Conservation (phyloP, 306 rosid species). For the Clitoria ternatea region DNA sequence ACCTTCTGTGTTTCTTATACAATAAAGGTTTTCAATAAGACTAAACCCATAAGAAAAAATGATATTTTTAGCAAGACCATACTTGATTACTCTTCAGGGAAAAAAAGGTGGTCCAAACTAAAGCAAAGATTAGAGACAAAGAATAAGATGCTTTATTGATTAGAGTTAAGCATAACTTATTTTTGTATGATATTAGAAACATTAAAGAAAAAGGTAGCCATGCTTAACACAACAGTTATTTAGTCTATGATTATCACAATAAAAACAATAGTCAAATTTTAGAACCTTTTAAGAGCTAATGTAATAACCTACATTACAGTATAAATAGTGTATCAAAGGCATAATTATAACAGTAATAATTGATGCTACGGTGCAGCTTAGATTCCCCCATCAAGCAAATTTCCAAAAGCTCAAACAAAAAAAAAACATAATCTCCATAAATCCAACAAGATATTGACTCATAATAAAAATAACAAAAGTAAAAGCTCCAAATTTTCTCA, state of each 20-base stretch:
- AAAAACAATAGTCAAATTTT: neutral
- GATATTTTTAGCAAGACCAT: neutral
- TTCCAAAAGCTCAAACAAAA: neutral
- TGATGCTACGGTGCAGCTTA: neutral
- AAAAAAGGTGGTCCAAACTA: neutral
- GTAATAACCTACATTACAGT: neutral
- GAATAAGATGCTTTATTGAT: neutral
- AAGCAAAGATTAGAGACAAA: neutral
- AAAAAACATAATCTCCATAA: neutral
- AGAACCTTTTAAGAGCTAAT: neutral
- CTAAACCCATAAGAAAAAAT: neutral
- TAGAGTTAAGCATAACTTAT: neutral
- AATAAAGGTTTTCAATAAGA: too few species aligned
- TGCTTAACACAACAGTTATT: conserved; percentile 2
- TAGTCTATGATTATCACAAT: neutral
- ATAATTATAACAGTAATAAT: neutral
- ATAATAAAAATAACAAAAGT: neutral
- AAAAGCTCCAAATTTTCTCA: neutral
- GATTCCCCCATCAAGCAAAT: neutral
- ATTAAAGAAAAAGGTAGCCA: neutral
- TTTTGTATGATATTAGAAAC: neutral
- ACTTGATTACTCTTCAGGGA: conserved; percentile 31
- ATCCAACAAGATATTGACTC: neutral
- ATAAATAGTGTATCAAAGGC: neutral
- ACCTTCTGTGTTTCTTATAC: too few species aligned